Evolutionary conservation across 352 stramenopile species (phyloP).

Genomic region (Phytophthora agathidicida): DNA sequence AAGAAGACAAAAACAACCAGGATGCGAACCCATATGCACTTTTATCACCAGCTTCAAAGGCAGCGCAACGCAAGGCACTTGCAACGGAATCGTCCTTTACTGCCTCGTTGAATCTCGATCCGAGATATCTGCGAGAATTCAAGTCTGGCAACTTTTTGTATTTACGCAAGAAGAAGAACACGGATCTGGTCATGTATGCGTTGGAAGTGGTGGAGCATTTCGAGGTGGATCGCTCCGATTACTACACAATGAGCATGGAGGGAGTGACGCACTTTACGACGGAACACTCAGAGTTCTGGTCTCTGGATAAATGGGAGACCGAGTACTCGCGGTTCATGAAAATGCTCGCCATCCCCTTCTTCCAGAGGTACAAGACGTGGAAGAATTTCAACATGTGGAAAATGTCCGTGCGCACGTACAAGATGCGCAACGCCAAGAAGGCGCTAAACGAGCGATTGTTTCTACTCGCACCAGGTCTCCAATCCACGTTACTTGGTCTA

Average conservation of each 20-base stretch:
- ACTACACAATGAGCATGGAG: slow-evolving; percentile 93
- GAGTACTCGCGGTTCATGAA: slow-evolving; percentile 92
- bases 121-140: slow-evolving; percentile 78
- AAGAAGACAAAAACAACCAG: slow-evolving; percentile 33
- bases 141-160: slow-evolving; percentile 85
- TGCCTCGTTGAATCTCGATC: slow-evolving; percentile 75
- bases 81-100: slow-evolving; percentile 61
- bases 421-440: slow-evolving; percentile 88
- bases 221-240: slow-evolving; percentile 83
- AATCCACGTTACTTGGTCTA: slow-evolving; percentile 81
- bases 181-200: slow-evolving; percentile 82
- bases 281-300: slow-evolving; percentile 90
- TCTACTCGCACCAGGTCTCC: slow-evolving; percentile 84
- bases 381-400: slow-evolving; percentile 96
- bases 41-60: slow-evolving; percentile 38
- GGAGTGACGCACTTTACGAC: slow-evolving; percentile 94
- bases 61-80: slow-evolving; percentile 30
- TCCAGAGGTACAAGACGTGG: slow-evolving; percentile 93
- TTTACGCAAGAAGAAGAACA: slow-evolving; percentile 64
- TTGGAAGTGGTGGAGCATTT: slow-evolving; percentile 86
- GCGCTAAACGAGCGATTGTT: slow-evolving; percentile 88
- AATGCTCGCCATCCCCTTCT: slow-evolving; percentile 92
- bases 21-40: slow-evolving; percentile 7
- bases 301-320: slow-evolving; percentile 92
- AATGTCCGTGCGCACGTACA: slow-evolving; percentile 80